These are phyloP conservation scores for Aspergillus spinulosporus DNA, from an alignment of 2,329 filamentous ascomycete species.

Conservation along the genomic window DNA sequence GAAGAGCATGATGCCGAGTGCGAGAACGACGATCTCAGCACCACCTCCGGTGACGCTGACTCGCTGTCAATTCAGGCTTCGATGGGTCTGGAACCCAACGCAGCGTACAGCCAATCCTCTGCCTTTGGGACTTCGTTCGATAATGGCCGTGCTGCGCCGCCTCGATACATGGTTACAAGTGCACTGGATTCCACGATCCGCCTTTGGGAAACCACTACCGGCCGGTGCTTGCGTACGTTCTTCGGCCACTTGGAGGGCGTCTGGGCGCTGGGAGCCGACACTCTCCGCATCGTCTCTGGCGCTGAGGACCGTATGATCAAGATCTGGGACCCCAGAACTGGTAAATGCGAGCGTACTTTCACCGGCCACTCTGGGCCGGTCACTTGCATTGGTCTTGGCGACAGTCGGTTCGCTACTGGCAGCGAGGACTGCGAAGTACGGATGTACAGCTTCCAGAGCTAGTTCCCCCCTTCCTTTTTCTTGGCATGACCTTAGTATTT, in stretches of 20 bases:
- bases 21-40: slow-evolving; percentile 57
- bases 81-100: slow-evolving; percentile 26
- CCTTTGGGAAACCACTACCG: slow-evolving; percentile 84
- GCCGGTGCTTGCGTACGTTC: slow-evolving; percentile 83
- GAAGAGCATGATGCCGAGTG: slow-evolving; percentile 66
- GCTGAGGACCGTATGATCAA: slow-evolving; percentile 95
- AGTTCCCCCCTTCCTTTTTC: background rate
- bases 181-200: slow-evolving; percentile 89
- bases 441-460: slow-evolving; percentile 70
- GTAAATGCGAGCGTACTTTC: slow-evolving; percentile 88
- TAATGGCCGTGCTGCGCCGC: slow-evolving; percentile 68
- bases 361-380: slow-evolving; percentile 88
- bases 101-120: slow-evolving; percentile 46
- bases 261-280: slow-evolving; percentile 89
- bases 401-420: slow-evolving; percentile 84
- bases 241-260: slow-evolving; percentile 97
- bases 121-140: slow-evolving; percentile 65
- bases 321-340: slow-evolving; percentile 88
- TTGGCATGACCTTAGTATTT: background rate
- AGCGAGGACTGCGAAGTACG: slow-evolving; percentile 92
- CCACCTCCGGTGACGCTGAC: slow-evolving; percentile 33
- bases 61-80: slow-evolving; percentile 26
- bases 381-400: slow-evolving; percentile 88
- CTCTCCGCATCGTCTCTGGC: slow-evolving; percentile 80
- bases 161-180: slow-evolving; percentile 88